Base-by-base conservation (phyloP, 2,329 filamentous ascomycete genomes). In the Blastomyces emzantsi region DNA sequence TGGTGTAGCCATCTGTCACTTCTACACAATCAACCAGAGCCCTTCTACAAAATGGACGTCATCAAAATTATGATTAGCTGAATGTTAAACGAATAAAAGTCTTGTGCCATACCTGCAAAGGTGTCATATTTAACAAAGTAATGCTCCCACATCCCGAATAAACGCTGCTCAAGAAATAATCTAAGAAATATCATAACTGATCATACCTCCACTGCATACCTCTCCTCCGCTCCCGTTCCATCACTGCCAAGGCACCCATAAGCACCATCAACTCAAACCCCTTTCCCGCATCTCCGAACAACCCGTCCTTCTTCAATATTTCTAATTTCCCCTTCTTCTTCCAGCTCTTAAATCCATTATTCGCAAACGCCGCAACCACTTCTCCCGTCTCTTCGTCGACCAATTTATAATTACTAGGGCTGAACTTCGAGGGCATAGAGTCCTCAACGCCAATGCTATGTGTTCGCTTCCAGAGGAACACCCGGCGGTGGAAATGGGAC, bases 391-490 rank as follows among this genome's bases (percentile, higher is more conserved):
- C 63, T 60, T 73, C 71, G 22, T 76, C 70, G 19, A 75, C 66
- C n/a, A 77, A 64, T 62, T 77, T 75, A 64, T 69, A 71, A 61
- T 73, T 75, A 22, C 66, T 67, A 3, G 58, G 54, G 39, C 68
- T 70, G 28, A 70, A 65, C n/a, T 49, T 62, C 9, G 62, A 65
- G 15, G 69, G 68, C n/a, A 62, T 67, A 6, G 67, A 66, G n/a
- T 66, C 68, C 28, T 67, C 69, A 9, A 73, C 65, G 2, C 71
- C 73, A n/a, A 72, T 69, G 8, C 66, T 67, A 41, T 67, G 69
- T 1, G 73, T 76, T 51, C 67, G 64, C 61, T 74, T 74, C 75
- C 75, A 76, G 19, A 70, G 63, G 58, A 75, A 76, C 8, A 65
- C 68, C 22, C 65, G 68, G 33, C 69, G 64, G 41, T 9, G 19